Conservation (phyloP, 1,284 basidiomycete species). For the Thelephora terrestris region DNA sequence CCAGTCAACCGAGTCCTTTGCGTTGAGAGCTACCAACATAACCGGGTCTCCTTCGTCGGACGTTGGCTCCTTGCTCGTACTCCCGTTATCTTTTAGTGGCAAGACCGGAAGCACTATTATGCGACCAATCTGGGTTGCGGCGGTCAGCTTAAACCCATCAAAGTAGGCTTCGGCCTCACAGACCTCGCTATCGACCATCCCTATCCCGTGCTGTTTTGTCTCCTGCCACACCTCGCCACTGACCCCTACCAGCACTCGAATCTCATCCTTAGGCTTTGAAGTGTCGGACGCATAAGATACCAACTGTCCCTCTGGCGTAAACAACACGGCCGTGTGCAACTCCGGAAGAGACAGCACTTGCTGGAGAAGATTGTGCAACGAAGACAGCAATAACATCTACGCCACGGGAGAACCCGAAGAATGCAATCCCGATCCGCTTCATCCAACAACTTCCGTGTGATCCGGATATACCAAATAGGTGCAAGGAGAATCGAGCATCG, state of each 20-base stretch:
- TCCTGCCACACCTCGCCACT: conserved; percentile 69
- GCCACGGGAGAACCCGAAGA: not conserved
- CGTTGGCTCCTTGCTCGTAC: conserved; percentile 9
- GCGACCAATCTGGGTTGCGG: conserved; percentile 47
- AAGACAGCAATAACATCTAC: conserved; percentile 50
- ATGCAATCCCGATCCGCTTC: not conserved
- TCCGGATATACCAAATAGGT: no score
- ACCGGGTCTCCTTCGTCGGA: conserved; percentile 31
- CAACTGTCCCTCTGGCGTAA: conserved; percentile 54
- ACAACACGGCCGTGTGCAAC: conserved; percentile 50
- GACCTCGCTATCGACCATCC: conserved; percentile 70
- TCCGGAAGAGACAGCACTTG: conserved; percentile 42
- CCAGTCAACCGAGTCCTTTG: conserved; percentile 49
- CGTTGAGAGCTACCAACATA: conserved; percentile 60
- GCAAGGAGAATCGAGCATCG: no score
- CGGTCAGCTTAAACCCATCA: conserved; percentile 2
- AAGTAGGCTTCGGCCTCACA: conserved; percentile 8
- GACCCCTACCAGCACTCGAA: conserved; percentile 59
- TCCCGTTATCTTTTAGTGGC: conserved; percentile 1
- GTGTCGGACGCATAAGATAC: conserved; percentile 45
- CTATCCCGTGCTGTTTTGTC: conserved; percentile 45
- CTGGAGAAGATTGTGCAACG: conserved; percentile 46
- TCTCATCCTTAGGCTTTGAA: conserved; percentile 52
- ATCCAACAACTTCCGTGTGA: no score
- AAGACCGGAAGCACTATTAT: conserved; percentile 56